Evolutionary conservation across 345 rosid genomes (phyloP).

Genomic region (Eucalyptus globulus): DNA sequence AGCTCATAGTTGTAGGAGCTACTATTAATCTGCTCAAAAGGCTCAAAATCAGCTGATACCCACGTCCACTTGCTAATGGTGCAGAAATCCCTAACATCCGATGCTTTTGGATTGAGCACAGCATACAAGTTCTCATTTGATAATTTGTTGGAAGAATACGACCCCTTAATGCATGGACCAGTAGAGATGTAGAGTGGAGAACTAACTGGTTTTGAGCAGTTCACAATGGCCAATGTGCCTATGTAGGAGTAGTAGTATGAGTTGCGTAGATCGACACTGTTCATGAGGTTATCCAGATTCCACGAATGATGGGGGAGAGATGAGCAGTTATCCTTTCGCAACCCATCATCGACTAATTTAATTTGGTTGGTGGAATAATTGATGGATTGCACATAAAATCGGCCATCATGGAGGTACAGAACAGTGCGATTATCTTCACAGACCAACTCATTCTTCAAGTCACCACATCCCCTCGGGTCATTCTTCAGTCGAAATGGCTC

Average conservation of each 20-base stretch:
- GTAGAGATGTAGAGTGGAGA: not conserved
- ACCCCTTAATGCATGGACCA: not conserved
- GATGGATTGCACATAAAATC: not conserved
- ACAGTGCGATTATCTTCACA: not conserved
- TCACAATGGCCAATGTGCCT: not conserved
- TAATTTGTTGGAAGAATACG: not conserved
- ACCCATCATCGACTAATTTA: not conserved
- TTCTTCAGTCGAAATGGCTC: not conserved
- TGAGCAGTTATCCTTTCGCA: not conserved
- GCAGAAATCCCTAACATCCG: not conserved
- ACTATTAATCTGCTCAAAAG: fast-evolving
- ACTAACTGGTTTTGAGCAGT: not conserved
- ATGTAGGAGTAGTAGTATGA: not conserved
- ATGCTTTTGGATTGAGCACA: not conserved
- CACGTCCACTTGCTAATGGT: not conserved
- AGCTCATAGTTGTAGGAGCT: not conserved
- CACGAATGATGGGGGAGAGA: not conserved
- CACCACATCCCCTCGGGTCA: not conserved
- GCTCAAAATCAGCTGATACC: not conserved
- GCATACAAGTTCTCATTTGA: not conserved
- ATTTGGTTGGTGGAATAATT: not conserved
- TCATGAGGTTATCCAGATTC: not conserved
- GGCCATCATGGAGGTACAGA: not conserved
- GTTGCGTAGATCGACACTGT: fast-evolving
- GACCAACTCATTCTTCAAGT: not conserved